Base-by-base conservation (phyloP, 1,284 basidiomycete species). In the Ceratobasidium theobromae region DNA sequence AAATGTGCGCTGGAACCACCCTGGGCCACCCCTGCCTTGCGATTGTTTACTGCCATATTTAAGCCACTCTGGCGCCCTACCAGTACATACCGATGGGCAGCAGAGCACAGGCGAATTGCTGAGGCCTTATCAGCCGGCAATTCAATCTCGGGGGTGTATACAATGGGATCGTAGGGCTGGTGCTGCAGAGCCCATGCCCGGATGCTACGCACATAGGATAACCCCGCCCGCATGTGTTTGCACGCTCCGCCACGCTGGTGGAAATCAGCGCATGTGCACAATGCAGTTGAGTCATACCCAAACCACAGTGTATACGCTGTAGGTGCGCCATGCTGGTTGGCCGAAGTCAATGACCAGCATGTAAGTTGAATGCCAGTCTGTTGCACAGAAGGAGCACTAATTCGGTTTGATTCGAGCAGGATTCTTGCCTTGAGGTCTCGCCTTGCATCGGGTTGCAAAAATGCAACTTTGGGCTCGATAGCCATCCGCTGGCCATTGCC, bases 181-280 rank as follows among this genome's bases (percentile, higher is more conserved):
- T 45, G 18, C 9, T 9, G 18, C 9, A 11, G 9, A 11, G 18
- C 12, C 43, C 43, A 45, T 6, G 5, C 9, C 18, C 18, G 9
- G 6, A 45, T 5, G 9, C 6, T n/a, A 11, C 43, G 43, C 9
- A 48, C 62, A 27, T 40, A 33, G 14, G 27, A 14, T n/a, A 66
- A 16, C 3, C 54, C 41, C 2, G 75, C 75, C 5, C 74, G 69
- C 1, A 77, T 45, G 54, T 76, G 75, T 53, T 76, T 76, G 70
- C 75, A 76, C 3, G 75, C 75, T 8, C 72, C 73, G 2, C 72
- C 72, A 3, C 72, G 68, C 1, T 67, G 27, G 0, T 57, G 35
- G 41, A 73, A 76, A 53, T 75, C 73, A 0, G 46, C 65, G 66
- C 76, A 77, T 6, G 73, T 70, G 66, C 75, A 74, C 0, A 53